Evolutionary conservation across 805 yeast genomes (phyloP), one percentile per base, ranked within the genome.

Genomic region (Cyberlindnera bimundalis): DNA sequence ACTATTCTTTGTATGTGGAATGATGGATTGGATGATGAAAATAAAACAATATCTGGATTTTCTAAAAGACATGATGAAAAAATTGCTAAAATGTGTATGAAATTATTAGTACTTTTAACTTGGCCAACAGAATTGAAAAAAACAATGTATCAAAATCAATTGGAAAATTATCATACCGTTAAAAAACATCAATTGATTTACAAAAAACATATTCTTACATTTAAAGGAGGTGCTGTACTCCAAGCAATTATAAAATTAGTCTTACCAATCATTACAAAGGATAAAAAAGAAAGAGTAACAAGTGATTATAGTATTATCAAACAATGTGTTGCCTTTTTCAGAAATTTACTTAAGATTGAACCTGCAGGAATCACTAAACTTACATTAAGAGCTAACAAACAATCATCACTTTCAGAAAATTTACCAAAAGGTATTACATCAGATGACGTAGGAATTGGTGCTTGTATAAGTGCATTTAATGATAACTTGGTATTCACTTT

Each of bases 1-100:
- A 83, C 81, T 9, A 88, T 93, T 18, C 59, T 93, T 32, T 70
- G 83, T 18, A 81, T 78, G 54, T 85, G 91, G 87, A 88, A 84
- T 36, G 61, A 55, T 13, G 66, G 68, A 23, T 53, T 60, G 25
- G 60, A 62, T 2, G 13, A 38, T 4, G 45, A 48, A 30, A 47
- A 57, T 37, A 50, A 51, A 16, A 43, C 40, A 5, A 45, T 51
- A 11, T 48, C 59, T 13, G 64, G 57, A 4, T 62, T 62, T 27
- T 59, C 60, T 27, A 61, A 64, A 30, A 55, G 67, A 29, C 51
- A 53, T 29, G 59, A 70, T 55, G 88, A 79, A 41, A 77, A 79
- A 48, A 71, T 89, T 34, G 83, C 89, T 32, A 60, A 84, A 15
- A 74, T 87, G 5, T 76, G 85, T 44, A 62, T 93, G 40, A 96